Evolutionary conservation across 2,329 filamentous ascomycete species (phyloP).

Genomic region (Penicillium occitanis): DNA sequence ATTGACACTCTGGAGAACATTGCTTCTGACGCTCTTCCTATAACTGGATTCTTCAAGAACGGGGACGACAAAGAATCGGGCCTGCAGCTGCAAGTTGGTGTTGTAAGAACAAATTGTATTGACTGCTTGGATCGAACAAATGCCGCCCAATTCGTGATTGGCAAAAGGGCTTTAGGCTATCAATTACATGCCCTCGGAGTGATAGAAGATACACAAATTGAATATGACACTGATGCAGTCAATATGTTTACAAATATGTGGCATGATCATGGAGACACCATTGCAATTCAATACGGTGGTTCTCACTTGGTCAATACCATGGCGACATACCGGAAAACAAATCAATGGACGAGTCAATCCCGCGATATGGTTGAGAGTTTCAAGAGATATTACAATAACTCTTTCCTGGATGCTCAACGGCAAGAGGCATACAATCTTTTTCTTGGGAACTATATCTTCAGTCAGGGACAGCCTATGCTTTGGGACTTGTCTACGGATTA

Average conservation of each 20-base stretch:
- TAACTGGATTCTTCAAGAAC: slow-evolving; percentile 94
- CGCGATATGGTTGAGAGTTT: slow-evolving; percentile 99
- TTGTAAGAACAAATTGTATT: slow-evolving; percentile 95
- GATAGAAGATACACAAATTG: slow-evolving; percentile 72
- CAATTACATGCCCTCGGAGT: slow-evolving; percentile 91
- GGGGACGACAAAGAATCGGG: slow-evolving; percentile 68
- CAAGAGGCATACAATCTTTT: slow-evolving; percentile 99
- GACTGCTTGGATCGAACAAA: slow-evolving; percentile 97
- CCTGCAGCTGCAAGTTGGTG: slow-evolving; percentile 78
- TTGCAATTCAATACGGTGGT: slow-evolving; percentile 95
- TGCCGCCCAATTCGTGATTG: slow-evolving; percentile 95
- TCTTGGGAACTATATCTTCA: slow-evolving; percentile 90
- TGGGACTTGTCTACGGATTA: slow-evolving; percentile 97
- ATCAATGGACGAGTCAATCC: slow-evolving; percentile 97
- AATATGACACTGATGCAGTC: slow-evolving; percentile 93
- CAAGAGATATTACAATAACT: slow-evolving; percentile 98
- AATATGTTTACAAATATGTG: slow-evolving; percentile 98
- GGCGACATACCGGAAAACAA: slow-evolving; percentile 98
- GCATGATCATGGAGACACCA: slow-evolving; percentile 95
- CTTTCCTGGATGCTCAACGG: slow-evolving; percentile 93
- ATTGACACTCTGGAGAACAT: slow-evolving; percentile 89
- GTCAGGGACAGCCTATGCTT: slow-evolving; percentile 85
- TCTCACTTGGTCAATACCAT: slow-evolving; percentile 98
- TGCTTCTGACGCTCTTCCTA: slow-evolving; percentile 78
- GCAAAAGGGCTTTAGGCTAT: slow-evolving; percentile 86